A percentile compares a stretch with the other conserved stretches of the same genome.
These are phyloP conservation scores for Atkinsonella texensis DNA, from an alignment of 2,329 filamentous ascomycete species.

Conservation along the genomic window DNA sequence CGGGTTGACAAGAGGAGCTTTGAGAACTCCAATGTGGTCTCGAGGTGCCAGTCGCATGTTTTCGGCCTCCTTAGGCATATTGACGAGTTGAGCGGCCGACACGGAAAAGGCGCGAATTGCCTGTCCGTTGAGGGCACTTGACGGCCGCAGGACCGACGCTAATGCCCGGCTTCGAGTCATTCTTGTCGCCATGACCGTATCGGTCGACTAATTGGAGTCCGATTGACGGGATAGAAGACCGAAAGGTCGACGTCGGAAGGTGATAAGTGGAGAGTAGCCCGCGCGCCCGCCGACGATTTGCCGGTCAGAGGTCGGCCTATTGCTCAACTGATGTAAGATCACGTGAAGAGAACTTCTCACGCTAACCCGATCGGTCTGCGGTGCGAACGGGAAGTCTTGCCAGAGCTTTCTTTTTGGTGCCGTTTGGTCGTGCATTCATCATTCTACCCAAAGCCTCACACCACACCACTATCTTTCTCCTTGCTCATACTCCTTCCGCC, in stretches of 20 bases:
- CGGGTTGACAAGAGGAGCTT: slow-evolving; percentile 75
- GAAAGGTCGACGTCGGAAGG: slow-evolving; percentile 2
- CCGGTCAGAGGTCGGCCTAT: slow-evolving; percentile 10
- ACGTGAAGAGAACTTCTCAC: slow-evolving; percentile 1
- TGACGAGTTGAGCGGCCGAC: slow-evolving; percentile 37
- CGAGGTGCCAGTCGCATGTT: slow-evolving; percentile 58
- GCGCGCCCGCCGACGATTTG: slow-evolving; percentile 16
- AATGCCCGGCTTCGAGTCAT: slow-evolving; percentile 44
- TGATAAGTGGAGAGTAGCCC: not conserved
- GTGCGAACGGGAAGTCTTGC: slow-evolving; percentile 7
- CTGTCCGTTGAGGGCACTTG: slow-evolving; percentile 27
- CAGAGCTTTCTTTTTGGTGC: slow-evolving; percentile 9
- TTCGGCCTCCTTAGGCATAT: slow-evolving; percentile 46
- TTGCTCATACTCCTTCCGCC: slow-evolving; percentile 12
- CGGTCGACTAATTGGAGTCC: slow-evolving; percentile 23
- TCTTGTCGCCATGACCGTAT: slow-evolving; percentile 46
- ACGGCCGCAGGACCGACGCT: slow-evolving; percentile 43
- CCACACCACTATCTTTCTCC: slow-evolving; percentile 8
- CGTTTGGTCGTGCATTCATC: slow-evolving; percentile 7
- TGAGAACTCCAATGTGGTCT: slow-evolving; percentile 49
- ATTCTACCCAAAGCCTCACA: slow-evolving; percentile 12
- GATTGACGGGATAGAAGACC: slow-evolving; percentile 28
- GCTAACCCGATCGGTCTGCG: not conserved
- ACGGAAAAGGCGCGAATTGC: slow-evolving; percentile 38
- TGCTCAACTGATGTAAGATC: not conserved